These are phyloP conservation scores for Tulasnella calospora DNA, from an alignment of 768 basidiomycete species.

Conservation along the genomic window DNA sequence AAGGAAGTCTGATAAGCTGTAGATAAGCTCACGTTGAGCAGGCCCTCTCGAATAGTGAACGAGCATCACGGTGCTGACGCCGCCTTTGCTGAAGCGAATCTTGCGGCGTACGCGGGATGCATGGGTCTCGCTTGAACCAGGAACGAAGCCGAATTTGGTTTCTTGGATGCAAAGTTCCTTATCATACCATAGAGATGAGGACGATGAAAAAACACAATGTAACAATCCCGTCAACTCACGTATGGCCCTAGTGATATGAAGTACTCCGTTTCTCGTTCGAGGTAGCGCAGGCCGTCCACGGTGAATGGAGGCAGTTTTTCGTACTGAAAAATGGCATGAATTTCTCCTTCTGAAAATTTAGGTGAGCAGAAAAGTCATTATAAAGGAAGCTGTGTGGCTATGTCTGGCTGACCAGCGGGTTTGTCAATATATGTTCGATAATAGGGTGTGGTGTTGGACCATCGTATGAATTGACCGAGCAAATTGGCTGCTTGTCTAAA, in stretches of 20 bases:
- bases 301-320: conserved; percentile 56
- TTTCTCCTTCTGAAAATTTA: conserved; percentile 52
- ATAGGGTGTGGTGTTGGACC: conserved; percentile 17
- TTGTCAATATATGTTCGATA: conserved; percentile 58
- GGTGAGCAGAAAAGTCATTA: conserved; percentile 10
- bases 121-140: conserved; percentile 52
- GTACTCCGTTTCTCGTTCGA: conserved; percentile 64
- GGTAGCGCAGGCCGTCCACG: conserved; percentile 70
- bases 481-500: conserved; percentile 17
- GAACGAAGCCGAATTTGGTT: conserved; percentile 71
- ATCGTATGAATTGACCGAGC: conserved; percentile 10
- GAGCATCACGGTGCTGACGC: conserved; percentile 65
- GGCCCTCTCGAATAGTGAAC: conserved; percentile 72
- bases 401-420: conserved; percentile 52
- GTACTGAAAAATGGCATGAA: conserved; percentile 58
- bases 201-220: neutral
- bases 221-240: neutral
- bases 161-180: conserved; percentile 77
- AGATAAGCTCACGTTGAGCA: conserved; percentile 50
- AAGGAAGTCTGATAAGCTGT: neutral
- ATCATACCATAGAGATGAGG: neutral
- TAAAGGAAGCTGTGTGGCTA: neutral
- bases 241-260: conserved; percentile 46
- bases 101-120: conserved; percentile 68
- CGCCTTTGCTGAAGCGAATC: conserved; percentile 67